A percentile compares a stretch with the other conserved stretches of the same genome.
Conservation (phyloP, 2,329 filamentous ascomycete species). For the Colletotrichum graminicola region DNA sequence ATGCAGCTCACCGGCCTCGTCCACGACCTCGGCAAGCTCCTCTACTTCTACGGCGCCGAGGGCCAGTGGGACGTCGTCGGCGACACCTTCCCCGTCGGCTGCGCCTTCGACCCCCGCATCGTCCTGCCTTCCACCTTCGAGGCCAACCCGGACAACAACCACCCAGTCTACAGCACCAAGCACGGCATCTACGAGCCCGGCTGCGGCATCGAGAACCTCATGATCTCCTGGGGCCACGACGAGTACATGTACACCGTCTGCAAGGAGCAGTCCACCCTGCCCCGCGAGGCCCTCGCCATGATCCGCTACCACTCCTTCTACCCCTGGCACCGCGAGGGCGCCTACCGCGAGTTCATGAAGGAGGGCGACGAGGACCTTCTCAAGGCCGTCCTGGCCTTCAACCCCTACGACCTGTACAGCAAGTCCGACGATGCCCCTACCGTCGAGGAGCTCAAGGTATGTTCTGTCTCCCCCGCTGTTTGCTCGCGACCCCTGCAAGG, state of each 20-base stretch:
- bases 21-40: slow-evolving; percentile 84
- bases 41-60: slow-evolving; percentile 84
- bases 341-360: slow-evolving; percentile 86
- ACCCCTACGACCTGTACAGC: slow-evolving; percentile 92
- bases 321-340: slow-evolving; percentile 87
- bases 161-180: slow-evolving; percentile 80
- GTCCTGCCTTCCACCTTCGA: slow-evolving; percentile 85
- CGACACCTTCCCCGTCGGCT: slow-evolving; percentile 85
- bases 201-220: slow-evolving; percentile 87
- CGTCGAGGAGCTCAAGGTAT: slow-evolving; percentile 76
- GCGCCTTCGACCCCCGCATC: slow-evolving; percentile 79
- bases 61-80: slow-evolving; percentile 96
- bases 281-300: slow-evolving; percentile 88
- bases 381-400: slow-evolving; percentile 85
- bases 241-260: slow-evolving; percentile 90
- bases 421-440: slow-evolving; percentile 87
- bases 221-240: slow-evolving; percentile 92
- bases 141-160: slow-evolving; percentile 78
- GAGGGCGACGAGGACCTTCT: slow-evolving; percentile 85
- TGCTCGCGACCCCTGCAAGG: too few species aligned
- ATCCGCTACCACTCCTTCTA: slow-evolving; percentile 95
- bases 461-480: neutral
- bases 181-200: slow-evolving; percentile 83
- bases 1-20: slow-evolving; percentile 84
- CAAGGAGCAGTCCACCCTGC: slow-evolving; percentile 84